These are phyloP conservation scores for Nemania diffusa DNA, from an alignment of 2,329 filamentous ascomycete species.

Conservation along the genomic window DNA sequence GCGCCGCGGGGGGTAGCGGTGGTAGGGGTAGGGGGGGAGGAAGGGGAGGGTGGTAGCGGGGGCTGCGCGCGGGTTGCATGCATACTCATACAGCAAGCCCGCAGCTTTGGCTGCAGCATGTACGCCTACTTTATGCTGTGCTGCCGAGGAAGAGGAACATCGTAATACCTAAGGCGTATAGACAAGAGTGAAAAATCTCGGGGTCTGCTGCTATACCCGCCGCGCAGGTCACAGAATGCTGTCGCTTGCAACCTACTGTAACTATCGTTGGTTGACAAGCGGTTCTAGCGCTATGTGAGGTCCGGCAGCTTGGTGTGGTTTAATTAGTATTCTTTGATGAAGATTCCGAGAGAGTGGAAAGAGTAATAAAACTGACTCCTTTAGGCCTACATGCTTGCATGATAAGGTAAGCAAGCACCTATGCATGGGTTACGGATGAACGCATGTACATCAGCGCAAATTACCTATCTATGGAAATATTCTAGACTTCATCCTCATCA, in stretches of 20 bases:
- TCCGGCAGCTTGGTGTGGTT: neutral
- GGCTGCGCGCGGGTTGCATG: slow-evolving; percentile 31
- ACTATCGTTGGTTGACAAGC: no score
- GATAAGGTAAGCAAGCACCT: slow-evolving; percentile 13
- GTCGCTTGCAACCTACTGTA: slow-evolving; percentile 11
- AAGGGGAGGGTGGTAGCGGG: neutral
- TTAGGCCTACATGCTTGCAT: slow-evolving; percentile 28
- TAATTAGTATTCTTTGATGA: neutral
- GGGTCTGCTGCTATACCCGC: slow-evolving; percentile 16
- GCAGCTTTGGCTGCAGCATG: slow-evolving; percentile 26
- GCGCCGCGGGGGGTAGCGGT: neutral
- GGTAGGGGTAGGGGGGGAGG: neutral
- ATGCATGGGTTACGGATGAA: slow-evolving; percentile 29
- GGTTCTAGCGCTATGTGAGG: neutral
- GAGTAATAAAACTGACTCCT: neutral
- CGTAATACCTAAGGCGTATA: slow-evolving; percentile 6
- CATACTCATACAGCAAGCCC: slow-evolving; percentile 20
- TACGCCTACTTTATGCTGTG: slow-evolving; percentile 24
- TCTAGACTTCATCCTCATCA: neutral
- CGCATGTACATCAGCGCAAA: slow-evolving; percentile 25
- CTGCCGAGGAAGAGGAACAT: slow-evolving; percentile 15
- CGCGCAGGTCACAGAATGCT: slow-evolving; percentile 9
- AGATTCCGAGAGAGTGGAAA: neutral
- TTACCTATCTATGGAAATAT: slow-evolving; percentile 1
- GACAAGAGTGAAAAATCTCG: slow-evolving; percentile 17